Base-by-base conservation (phyloP, 768 basidiomycete genomes). In the Rickenella mellea region DNA sequence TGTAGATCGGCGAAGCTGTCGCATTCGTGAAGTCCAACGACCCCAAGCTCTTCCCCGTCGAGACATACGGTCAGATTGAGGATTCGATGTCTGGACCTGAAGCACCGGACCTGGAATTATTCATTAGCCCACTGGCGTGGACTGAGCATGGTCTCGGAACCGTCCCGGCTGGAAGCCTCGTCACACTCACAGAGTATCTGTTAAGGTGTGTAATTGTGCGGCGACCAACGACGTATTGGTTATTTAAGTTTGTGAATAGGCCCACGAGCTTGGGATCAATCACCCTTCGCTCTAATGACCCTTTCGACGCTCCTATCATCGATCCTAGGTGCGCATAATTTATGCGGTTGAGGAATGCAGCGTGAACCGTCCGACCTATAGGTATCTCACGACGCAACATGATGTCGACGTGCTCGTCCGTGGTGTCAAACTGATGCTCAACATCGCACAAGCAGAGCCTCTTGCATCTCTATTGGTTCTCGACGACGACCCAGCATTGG, bases 311-410 rank as follows among this genome's bases (percentile, higher is more conserved):
- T 32, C 68, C 68, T 0, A 47, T 55, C 24, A 44, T 39, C 38
- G 26, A 44, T 19, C 37, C 44, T 20, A 24, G 11, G 68, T 67
- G 39, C 5, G 65, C 49, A 6, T n/a, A n/a, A n/a, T n/a, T n/a
- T n/a, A n/a, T n/a, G n/a, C n/a, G n/a, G n/a, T n/a, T n/a, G n/a
- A n/a, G n/a, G n/a, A n/a, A n/a, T n/a, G n/a, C n/a, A n/a, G n/a
- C n/a, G n/a, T n/a, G n/a, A n/a, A n/a, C n/a, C n/a, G n/a, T n/a
- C n/a, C n/a, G n/a, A n/a, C n/a, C n/a, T n/a, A n/a, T n/a, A 73
- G 70, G 39, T 73, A 73, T 46, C 61, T 73, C 21, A 54, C 60
- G 0, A 64, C 62, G 2, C 47, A 57, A 38, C 65, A 70, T 37
- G 71, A 73, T 42, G 17, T 69, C 8, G 57, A 61, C 19, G 54